Base-by-base conservation (phyloP, 2,329 filamentous ascomycete species). In the Colletotrichum sp. region DNA sequence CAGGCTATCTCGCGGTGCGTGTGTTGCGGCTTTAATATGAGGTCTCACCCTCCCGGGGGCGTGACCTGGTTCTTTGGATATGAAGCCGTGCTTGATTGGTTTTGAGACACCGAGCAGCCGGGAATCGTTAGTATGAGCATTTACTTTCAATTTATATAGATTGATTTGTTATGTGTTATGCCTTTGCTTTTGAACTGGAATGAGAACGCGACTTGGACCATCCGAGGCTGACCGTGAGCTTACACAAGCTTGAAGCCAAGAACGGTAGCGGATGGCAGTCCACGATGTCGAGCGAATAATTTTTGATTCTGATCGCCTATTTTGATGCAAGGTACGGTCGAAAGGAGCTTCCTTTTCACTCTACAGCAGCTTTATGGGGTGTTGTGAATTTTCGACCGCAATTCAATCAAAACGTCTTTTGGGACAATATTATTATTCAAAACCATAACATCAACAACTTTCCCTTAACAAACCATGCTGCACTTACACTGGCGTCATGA, bases 21-120 rank as follows among this genome's bases (percentile, higher is more conserved):
- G 70, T 63, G 44, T 55, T 73, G 44, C 21, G 69, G 57, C 15
- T 73, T 65, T 64, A 68, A 65, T 65, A 64, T 65, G 30, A 16
- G 12, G 21, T 36, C 26, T 59, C 6, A 36, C 59, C 16, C 39
- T n/a, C n/a, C 32, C 34, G 8, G 32, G 34, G 16, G 28, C 44
- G 10, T 49, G 44, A 49, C 44, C 9, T 49, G 44, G 44, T n/a
- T 49, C 10, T 2, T 21, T 21, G 44, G 44, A 21, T 21, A 12
- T 49, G 44, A 49, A 12, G 44, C 2, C 18, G 18, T 49, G 18
- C 6, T n/a, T 49, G 18, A 49, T 49, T 49, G 18, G 44, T 49
- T 12, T 49, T 10, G 18, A 21, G 18, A 3, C 18, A 6, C 44
- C 44, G 9, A 10, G 44, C 44, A 49, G 18, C 44, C 9, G 44